A percentile compares a stretch with the other conserved stretches of the same genome.
phyloP scores from a whole-genome alignment of 2,329 filamentous ascomycete genomes.

The Huntiella decipiens region DNA sequence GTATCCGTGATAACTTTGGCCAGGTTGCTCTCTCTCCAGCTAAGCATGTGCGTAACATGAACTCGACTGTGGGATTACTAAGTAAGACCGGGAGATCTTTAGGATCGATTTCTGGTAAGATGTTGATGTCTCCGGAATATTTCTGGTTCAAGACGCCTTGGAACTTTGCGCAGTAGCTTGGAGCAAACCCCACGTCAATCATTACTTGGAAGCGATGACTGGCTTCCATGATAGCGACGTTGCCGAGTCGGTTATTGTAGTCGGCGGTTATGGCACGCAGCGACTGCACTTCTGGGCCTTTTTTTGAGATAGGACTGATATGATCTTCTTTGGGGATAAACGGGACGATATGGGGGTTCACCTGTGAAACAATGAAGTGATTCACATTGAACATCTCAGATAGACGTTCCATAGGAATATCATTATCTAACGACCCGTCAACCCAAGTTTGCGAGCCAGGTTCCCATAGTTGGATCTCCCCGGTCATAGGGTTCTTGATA shows the following conservation, averaged over 20 bases:
- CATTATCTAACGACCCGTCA: slow-evolving; percentile 86
- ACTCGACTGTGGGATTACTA: slow-evolving; percentile 67
- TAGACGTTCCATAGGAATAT: slow-evolving; percentile 74
- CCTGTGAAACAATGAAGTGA: slow-evolving; percentile 92
- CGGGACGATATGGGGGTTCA: slow-evolving; percentile 83
- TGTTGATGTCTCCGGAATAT: slow-evolving; percentile 90
- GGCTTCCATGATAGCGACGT: slow-evolving; percentile 59
- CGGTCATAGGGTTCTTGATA: slow-evolving; percentile 69
- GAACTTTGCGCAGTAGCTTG: slow-evolving; percentile 59
- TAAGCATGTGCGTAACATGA: slow-evolving; percentile 63
- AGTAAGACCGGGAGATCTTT: slow-evolving; percentile 59
- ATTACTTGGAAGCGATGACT: slow-evolving; percentile 66
- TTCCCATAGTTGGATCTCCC: slow-evolving; percentile 64
- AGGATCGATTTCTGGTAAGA: slow-evolving; percentile 60
- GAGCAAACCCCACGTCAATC: slow-evolving; percentile 61
- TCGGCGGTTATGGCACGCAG: slow-evolving; percentile 15
- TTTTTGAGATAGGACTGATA: slow-evolving; percentile 19
- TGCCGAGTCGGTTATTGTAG: slow-evolving; percentile 49
- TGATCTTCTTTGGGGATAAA: slow-evolving; percentile 63
- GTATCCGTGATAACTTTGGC: slow-evolving; percentile 71
- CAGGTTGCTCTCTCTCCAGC: slow-evolving; percentile 75
- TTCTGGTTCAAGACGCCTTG: slow-evolving; percentile 71
- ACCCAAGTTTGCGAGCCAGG: slow-evolving; percentile 74
- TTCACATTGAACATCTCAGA: slow-evolving; percentile 97
- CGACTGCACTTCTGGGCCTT: neutral